A percentile compares a stretch with the other conserved stretches of the same genome.
Conservation (phyloP, 805 yeast genomes). For the Zygotorulaspora chibaensis region DNA sequence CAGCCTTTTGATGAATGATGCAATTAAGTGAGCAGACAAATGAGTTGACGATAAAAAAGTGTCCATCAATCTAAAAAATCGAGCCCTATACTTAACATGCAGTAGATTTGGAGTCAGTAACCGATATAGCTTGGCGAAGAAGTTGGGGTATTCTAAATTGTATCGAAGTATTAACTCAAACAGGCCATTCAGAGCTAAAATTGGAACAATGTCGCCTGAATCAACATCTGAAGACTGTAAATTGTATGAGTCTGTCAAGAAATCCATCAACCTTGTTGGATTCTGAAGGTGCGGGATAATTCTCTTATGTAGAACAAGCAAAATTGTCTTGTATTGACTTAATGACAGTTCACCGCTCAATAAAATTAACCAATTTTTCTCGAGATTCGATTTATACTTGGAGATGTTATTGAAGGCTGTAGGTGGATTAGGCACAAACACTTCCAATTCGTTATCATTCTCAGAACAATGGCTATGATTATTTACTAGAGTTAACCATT, state of each 20-base stretch:
- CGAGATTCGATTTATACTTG: slow-evolving; percentile 61
- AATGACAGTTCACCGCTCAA: slow-evolving; percentile 47
- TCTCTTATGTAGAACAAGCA: slow-evolving; percentile 73
- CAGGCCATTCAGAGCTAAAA: slow-evolving; percentile 80
- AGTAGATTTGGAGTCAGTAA: slow-evolving; percentile 71
- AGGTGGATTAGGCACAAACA: slow-evolving; percentile 46
- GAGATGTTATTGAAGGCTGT: slow-evolving; percentile 38
- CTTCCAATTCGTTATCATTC: slow-evolving; percentile 34
- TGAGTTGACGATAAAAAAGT: slow-evolving; percentile 83
- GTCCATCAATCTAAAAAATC: slow-evolving; percentile 85
- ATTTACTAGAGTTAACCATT: slow-evolving; percentile 39
- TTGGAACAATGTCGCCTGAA: slow-evolving; percentile 55
- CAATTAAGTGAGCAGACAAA: slow-evolving; percentile 74
- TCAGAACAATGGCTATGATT: slow-evolving; percentile 34
- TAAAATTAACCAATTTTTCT: slow-evolving; percentile 58
- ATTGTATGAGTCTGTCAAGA: slow-evolving; percentile 80
- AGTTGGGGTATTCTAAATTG: slow-evolving; percentile 89
- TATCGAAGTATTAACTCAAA: slow-evolving; percentile 77
- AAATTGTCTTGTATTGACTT: slow-evolving; percentile 62
- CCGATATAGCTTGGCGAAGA: slow-evolving; percentile 75
- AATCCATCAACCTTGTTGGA: slow-evolving; percentile 88
- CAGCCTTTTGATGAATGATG: slow-evolving; percentile 82
- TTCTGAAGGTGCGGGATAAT: slow-evolving; percentile 74
- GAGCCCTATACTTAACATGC: slow-evolving; percentile 73
- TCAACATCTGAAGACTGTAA: slow-evolving; percentile 25